phyloP scores from a whole-genome alignment of 164 flowering plant species.

The Vitis riparia region DNA sequence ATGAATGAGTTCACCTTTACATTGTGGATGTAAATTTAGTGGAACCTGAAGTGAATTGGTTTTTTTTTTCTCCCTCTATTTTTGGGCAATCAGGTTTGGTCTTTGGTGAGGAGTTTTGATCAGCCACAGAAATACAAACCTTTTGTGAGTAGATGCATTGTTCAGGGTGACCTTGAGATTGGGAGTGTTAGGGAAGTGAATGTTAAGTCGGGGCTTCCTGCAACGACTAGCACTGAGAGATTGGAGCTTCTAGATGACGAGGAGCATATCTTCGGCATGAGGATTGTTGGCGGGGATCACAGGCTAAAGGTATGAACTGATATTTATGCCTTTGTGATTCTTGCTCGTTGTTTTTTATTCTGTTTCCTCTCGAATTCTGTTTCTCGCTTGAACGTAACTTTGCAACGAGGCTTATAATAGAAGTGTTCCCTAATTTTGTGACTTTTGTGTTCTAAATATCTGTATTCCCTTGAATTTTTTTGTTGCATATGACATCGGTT shows the following conservation, averaged over 20 bases:
- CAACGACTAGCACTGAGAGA: conserved; percentile 19
- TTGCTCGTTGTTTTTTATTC: not conserved
- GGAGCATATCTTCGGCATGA: conserved; percentile 17
- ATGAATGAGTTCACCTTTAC: too few species aligned
- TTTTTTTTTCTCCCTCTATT: not conserved
- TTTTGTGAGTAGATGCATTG: conserved; percentile 12
- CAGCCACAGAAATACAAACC: conserved; percentile 17
- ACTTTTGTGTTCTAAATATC: too few species aligned
- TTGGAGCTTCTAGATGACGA: conserved; percentile 18
- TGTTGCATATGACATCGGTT: too few species aligned
- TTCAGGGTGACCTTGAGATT: conserved; percentile 10
- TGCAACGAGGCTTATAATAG: too few species aligned
- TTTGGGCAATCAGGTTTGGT: conserved; percentile 8
- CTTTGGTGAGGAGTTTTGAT: conserved; percentile 13
- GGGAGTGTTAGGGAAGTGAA: conserved; percentile 17
- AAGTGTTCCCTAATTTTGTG: too few species aligned
- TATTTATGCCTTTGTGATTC: too few species aligned
- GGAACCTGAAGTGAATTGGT: too few species aligned
- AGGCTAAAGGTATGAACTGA: conserved; percentile 11
- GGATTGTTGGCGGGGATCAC: conserved; percentile 20
- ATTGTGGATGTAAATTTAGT: too few species aligned
- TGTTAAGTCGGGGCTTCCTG: conserved; percentile 17
- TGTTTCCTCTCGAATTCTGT: not conserved
- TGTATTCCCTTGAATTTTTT: too few species aligned
- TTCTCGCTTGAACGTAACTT: too few species aligned